Evolutionary conservation across 768 basidiomycete species (phyloP).

Genomic region (Lactifluus hygrophoroides): DNA sequence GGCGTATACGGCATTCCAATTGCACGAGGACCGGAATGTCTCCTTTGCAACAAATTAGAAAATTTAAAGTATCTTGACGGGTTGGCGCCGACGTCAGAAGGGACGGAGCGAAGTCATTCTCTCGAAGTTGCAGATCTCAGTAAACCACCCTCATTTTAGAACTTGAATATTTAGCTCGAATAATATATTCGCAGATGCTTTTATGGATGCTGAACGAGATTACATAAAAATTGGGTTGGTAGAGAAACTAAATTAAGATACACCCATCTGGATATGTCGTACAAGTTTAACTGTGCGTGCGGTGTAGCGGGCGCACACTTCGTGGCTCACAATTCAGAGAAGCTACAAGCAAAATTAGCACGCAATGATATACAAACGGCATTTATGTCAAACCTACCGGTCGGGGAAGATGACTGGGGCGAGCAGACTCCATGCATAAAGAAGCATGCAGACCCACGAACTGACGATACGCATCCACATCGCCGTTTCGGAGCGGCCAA

Average conservation of each 20-base stretch:
- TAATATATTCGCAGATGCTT: background rate
- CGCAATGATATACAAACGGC: background rate
- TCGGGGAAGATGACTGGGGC: conserved; percentile 91
- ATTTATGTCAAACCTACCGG: conserved; percentile 41
- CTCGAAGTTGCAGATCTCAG: too few species aligned
- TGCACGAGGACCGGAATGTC: too few species aligned
- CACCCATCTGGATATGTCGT: background rate
- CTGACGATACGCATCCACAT: conserved; percentile 99
- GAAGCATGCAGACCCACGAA: conserved; percentile 84
- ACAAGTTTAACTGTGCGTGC: background rate
- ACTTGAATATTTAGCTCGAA: background rate
- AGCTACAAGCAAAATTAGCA: conserved; percentile 4
- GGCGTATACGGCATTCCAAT: too few species aligned
- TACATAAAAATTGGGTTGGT: background rate
- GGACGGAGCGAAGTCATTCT: too few species aligned
- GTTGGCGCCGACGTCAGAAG: too few species aligned
- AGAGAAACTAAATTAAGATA: background rate
- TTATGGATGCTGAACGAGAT: background rate
- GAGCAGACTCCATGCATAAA: conserved; percentile 82
- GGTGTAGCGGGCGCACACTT: background rate
- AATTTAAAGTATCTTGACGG: too few species aligned
- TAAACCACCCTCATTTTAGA: too few species aligned
- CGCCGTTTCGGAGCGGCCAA: conserved; percentile 89
- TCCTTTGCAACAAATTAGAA: too few species aligned
- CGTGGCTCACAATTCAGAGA: conserved; percentile 2